Base-by-base conservation (phyloP, 2,329 filamentous ascomycete genomes). In the Aspergillus aculeatus region DNA sequence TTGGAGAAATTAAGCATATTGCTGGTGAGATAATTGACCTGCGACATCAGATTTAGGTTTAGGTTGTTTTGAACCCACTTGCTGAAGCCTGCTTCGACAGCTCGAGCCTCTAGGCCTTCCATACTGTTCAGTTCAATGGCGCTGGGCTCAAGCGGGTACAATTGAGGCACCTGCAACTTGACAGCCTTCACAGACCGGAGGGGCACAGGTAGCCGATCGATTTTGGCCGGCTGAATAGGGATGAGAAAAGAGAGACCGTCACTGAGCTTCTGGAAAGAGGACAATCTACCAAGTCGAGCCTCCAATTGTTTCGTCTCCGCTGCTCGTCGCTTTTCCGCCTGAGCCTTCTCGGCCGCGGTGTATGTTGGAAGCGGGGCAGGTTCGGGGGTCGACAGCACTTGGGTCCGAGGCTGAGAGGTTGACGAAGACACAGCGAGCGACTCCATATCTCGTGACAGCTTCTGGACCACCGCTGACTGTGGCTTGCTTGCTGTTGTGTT, bases 281-380 rank as follows among this genome's bases (percentile, higher is more conserved):
- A 81, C 53, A 89, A 71, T 64, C 88, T 83, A 16, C 88, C 85
- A 81, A 95, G 86, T 32, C 91, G 85, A 29, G 90, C 84, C 76
- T 93, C 89, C 0, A 95, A 81, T 69, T 92, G 90, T 41, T 87
- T 84, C 24, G 85, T 84, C 70, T 94, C 89, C 51, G 83, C 78
- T 21, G 86, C 84, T 61, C 90, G 81, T 56, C 83, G 83, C 47
- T 83, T 82, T 68, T 85, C 84, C 32, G 90, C 90, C 60, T 83
- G 80, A 3, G 78, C 77, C 59, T 85, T 86, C 70, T 92, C 82
- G 50, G 87, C 83, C 38, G 75, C 75, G 0, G 85, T 84, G 68
- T 84, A 88, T 2, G 77, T 80, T 48, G 80, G 78, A 62, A 81
- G 77, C 1, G 78, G 64, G 59, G 80, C 69, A 21, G 66, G 61